Base-by-base conservation (phyloP, 805 yeast genomes). In the Saccharomyces kudriavzevii region DNA sequence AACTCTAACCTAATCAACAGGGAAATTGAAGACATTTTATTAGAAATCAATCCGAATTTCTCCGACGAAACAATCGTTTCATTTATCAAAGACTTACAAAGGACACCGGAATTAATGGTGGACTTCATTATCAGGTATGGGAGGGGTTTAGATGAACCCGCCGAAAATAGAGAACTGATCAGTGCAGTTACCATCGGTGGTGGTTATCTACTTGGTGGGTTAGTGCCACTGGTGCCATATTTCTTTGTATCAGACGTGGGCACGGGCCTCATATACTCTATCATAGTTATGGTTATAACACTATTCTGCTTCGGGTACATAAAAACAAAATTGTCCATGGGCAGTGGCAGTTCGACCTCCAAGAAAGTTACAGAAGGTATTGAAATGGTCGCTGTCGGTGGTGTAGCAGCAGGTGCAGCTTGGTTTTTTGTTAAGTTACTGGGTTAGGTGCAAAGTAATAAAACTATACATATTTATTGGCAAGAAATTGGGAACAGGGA, bases 341-440 rank as follows among this genome's bases (percentile, higher is more conserved):
- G 95, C 52, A 82, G 81, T 25, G 90, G 83, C 56, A 81, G 87
- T 61, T 78, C 88, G n/a, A 63, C 67, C 1, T 62, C 67, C 57
- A 81, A 80, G 58, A 85, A 85, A 64, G 72, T 85, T 3, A 72
- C 76, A 50, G 97, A 91, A 70, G 98, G 97, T 47, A 54, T 85
- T 20, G 95, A 89, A 72, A 92, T 94, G 98, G 83, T 89, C 52
- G 71, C 85, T n/a, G 91, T 89, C 50, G 99, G 99, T 43, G 95
- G 97, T n/a, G 74, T 87, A 30, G 98, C 99, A 24, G 98, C 99
- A 4, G 96, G 96, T 4, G 87, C 96, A 25, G 99, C 99, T 10
- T 92, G 96, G 96, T 82, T 81, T 47, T 80, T 91, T 67, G 99
- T 92, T 31, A 85, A 83, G 67, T 69, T 85, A 58, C 83, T 92